Evolutionary conservation across 768 basidiomycete species (phyloP), one percentile per base, ranked within the genome.

Genomic region (Gelatoporia subvermispora): DNA sequence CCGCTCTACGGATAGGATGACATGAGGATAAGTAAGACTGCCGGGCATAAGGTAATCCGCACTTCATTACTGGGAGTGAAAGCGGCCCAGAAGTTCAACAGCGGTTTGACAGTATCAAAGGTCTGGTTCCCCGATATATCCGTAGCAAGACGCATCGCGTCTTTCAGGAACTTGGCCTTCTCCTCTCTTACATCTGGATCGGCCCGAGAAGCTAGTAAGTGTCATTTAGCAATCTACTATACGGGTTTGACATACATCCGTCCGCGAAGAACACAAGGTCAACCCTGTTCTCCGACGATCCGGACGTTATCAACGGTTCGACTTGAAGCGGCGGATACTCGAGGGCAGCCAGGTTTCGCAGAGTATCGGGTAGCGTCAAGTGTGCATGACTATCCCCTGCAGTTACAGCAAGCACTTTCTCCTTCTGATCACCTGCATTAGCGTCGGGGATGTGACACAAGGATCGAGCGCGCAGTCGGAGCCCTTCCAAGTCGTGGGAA

Each of bases 81-180:
- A 0, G 84, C 84, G 4, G 83, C 87, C 85, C 85, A 91, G 54
- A 89, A 87, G 60, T 89, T 90, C 54, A 90, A 66, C 40, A 89
- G 67, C 2, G 86, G 85, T 55, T 77, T 78, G 17, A 91, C 86
- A 0, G 85, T 82, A 52, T 82, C 74, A 62, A 88, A 89, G 0
- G 88, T 88, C 54, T 86, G 82, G 58, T 88, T 88, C 23, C 73
- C 65, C 2, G 87, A 81, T 28, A 90, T 71, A 59, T 87, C 88
- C 39, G 74, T 60, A 0, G 84, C 88, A 9, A 90, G 77, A 23
- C 82, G 74, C 43, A 63, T 62, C 2, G 85, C 84, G 55, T 90
- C 88, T 34, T 71, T 62, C 37, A 88, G 49, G 56, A 90, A 89
- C 56, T 82, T 86, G 8, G 63, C 70, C 31, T 73, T 68, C 59